A percentile compares a stretch with the other conserved stretches of the same genome.
phyloP scores from a whole-genome alignment of 257 asterid species.

The Przewalskia tangutica region DNA sequence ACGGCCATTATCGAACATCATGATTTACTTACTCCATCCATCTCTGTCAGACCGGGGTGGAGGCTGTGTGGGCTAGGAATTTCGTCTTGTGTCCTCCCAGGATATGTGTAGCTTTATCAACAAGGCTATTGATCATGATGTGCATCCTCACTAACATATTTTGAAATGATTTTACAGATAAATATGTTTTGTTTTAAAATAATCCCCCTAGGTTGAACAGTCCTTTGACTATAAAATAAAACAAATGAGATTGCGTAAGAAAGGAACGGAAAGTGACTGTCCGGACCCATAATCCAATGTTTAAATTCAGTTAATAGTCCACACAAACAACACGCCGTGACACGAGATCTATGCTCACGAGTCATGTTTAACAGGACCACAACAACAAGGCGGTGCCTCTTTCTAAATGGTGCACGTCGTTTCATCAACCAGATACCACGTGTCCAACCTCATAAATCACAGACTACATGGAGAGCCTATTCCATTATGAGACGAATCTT shows the following conservation, averaged over 20 bases:
- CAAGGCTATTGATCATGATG: neutral
- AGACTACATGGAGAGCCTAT: neutral
- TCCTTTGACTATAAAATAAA: neutral
- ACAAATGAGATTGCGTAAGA: neutral
- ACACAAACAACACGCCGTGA: neutral
- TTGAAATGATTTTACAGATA: neutral
- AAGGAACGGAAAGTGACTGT: neutral
- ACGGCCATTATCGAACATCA: too few relatives aligned
- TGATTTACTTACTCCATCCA: too few relatives aligned
- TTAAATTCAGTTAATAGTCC: neutral
- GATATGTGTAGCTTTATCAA: neutral
- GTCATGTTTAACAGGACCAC: neutral
- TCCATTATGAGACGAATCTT: neutral
- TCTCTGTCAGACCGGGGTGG: too few relatives aligned
- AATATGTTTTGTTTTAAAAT: neutral
- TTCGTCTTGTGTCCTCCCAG: too few relatives aligned
- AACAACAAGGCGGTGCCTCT: neutral
- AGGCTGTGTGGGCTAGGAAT: too few relatives aligned
- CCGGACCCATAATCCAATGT: neutral
- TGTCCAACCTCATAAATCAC: neutral
- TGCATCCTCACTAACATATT: neutral
- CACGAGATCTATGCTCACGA: neutral
- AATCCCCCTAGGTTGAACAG: neutral
- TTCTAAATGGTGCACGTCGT: neutral
- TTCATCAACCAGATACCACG: neutral